Conservation (phyloP, 202 grass and related monocot species). For the Cymbopogon flexuosus region DNA sequence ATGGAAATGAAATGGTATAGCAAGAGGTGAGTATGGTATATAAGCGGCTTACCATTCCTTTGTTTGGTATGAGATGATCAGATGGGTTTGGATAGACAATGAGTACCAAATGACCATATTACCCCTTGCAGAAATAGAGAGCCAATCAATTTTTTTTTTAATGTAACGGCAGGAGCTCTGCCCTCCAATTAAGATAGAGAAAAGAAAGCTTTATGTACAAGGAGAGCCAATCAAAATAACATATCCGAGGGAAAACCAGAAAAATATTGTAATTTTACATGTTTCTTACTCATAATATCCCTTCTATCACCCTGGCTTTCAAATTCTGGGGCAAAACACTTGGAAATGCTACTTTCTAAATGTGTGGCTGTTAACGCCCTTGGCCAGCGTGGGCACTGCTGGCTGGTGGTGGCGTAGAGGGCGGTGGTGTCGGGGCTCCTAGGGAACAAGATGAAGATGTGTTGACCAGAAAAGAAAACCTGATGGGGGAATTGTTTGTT, state of each 20-base stretch:
- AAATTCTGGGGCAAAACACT: not conserved
- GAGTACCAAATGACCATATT: not conserved
- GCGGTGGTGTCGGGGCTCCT: not conserved
- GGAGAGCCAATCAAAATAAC: not conserved
- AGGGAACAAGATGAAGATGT: not conserved
- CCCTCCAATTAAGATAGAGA: too few relatives aligned
- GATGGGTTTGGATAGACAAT: not conserved
- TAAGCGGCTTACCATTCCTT: not conserved
- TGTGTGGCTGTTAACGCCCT: not conserved
- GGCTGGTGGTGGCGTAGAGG: too few relatives aligned
- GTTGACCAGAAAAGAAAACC: not conserved
- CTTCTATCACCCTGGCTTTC: not conserved
- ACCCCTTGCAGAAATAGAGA: not conserved
- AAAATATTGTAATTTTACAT: not conserved
- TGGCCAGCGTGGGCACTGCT: too few relatives aligned
- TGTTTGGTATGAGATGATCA: not conserved
- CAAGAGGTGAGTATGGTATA: not conserved
- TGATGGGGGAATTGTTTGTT: not conserved
- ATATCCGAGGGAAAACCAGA: not conserved
- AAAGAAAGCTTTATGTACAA: too few relatives aligned
- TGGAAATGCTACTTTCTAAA: not conserved
- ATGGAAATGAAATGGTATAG: not conserved
- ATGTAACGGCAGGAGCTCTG: too few relatives aligned
- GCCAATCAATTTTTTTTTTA: not conserved
- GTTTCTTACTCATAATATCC: not conserved